Evolutionary conservation across 495 filamentous ascomycete genomes (phyloP), one percentile per base, ranked within the genome.

Genomic region (Melanomma pulvis-pyrius): DNA sequence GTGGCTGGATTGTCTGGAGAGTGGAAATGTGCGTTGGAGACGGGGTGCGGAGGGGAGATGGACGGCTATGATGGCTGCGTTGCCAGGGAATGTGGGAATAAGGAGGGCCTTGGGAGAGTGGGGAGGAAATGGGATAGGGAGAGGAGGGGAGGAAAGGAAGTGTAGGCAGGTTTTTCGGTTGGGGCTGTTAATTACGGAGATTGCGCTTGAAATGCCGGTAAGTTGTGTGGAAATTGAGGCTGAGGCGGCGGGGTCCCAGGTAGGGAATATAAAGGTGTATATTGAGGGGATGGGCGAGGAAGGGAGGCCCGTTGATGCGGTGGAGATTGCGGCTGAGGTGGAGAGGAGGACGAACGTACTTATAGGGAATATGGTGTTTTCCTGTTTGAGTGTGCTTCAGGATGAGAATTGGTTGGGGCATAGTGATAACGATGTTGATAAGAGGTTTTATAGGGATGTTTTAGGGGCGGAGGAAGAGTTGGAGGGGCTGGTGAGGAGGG

Each of bases 281-380:
- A 55, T 62, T 34, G 21, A 17, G 0, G 19, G 24, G 1, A 9
- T 61, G 2, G 24, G 30, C 8, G 25, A 34, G 13, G 64, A 48
- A 13, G 49, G 19, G 34, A n/a, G 39, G 39, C 39, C 39, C 39
- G 17, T 66, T 1, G 63, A 66, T 26, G 55, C 63, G 9, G 24
- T 39, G 13, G 55, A 59, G 6, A 49, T 67, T 22, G 64, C 58
- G 22, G 64, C 64, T 0, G 58, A 56, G 25, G 64, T 67, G 9
- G 64, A 67, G 9, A 55, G 11, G 19, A 61, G 39, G 39, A 67
- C 64, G n/a, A 67, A 67, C 39, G 50, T 61, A 17, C 24, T 67
- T 11, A 21, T 53, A 2, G 64, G 49, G 2, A 67, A 67, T 49
- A 54, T 67, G 1, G 64, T 67, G 9, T 55, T 32, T 17, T 49